A percentile compares a stretch with the other conserved stretches of the same genome.
Conservation (phyloP, 768 basidiomycete species). For the Lactarius vividus region DNA sequence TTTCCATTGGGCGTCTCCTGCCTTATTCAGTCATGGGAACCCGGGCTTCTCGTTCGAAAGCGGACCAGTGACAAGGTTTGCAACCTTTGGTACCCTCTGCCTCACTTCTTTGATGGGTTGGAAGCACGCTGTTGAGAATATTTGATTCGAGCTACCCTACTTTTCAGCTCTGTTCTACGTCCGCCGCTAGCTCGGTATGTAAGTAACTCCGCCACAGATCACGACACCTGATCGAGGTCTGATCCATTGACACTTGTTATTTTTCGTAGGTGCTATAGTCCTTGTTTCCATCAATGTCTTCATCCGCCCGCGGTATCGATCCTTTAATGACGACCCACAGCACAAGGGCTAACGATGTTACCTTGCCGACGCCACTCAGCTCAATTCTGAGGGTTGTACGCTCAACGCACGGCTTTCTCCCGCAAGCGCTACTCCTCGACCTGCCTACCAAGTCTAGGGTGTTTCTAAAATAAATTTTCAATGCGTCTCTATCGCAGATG, state of each 20-base stretch:
- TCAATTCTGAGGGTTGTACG: neutral
- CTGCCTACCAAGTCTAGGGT: neutral
- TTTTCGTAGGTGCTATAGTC: neutral
- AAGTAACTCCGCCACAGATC: constrained; percentile 24
- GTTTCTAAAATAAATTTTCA: constrained; percentile 17
- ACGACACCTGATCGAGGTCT: constrained; percentile 1
- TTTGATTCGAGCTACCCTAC: constrained; percentile 2
- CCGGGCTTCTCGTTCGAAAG: constrained; percentile 24
- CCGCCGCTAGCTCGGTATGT: neutral
- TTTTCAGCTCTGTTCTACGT: constrained; percentile 5
- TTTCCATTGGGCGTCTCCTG: constrained; percentile 14
- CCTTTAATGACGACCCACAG: neutral
- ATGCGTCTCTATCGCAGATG: constrained; percentile 24
- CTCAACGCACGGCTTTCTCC: neutral
- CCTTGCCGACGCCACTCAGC: constrained; percentile 21
- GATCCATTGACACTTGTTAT: constrained; percentile 4
- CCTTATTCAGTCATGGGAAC: constrained; percentile 18
- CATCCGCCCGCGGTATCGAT: constrained; percentile 1
- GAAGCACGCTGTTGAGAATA: neutral
- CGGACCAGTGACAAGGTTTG: constrained; percentile 19
- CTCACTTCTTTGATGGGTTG: constrained; percentile 10
- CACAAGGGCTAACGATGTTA: constrained; percentile 6
- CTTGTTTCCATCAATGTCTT: constrained; percentile 19
- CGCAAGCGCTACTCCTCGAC: neutral
- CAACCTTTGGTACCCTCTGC: constrained; percentile 5